Evolutionary conservation across 495 filamentous ascomycete species (phyloP).

Genomic region (Penicillium egyptiacum): DNA sequence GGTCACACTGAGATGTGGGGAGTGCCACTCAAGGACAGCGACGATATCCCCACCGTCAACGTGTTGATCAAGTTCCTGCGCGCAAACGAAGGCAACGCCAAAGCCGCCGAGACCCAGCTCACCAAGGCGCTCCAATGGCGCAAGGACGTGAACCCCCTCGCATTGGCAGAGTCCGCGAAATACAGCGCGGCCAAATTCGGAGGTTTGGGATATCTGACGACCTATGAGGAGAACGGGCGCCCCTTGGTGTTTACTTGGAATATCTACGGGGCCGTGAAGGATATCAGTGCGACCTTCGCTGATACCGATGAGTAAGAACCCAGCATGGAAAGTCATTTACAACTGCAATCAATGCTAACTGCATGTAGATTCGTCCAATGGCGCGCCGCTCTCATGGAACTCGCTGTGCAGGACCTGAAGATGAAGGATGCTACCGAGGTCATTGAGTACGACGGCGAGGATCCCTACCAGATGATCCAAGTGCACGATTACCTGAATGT

Average conservation of each 20-base stretch:
- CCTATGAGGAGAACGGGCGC: slow-evolving; percentile 45
- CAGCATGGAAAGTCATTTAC: background rate
- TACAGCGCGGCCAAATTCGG: slow-evolving; percentile 53
- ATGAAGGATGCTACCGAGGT: slow-evolving; percentile 63
- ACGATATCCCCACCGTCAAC: slow-evolving; percentile 70
- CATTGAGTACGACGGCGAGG: slow-evolving; percentile 70
- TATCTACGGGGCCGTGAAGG: slow-evolving; percentile 79
- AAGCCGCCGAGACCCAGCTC: slow-evolving; percentile 71
- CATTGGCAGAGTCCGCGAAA: slow-evolving; percentile 40
- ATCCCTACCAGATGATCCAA: slow-evolving; percentile 85
- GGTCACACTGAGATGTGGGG: slow-evolving; percentile 78
- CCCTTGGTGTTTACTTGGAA: slow-evolving; percentile 70
- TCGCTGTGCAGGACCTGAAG: slow-evolving; percentile 67
- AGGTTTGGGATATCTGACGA: slow-evolving; percentile 56
- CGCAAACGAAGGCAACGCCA: slow-evolving; percentile 75
- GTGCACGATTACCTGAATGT: slow-evolving; percentile 87
- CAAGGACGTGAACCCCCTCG: slow-evolving; percentile 56
- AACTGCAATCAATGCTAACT: background rate
- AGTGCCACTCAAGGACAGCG: slow-evolving; percentile 54
- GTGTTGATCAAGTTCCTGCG: slow-evolving; percentile 89
- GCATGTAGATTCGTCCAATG: slow-evolving; percentile 71
- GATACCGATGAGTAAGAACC: slow-evolving; percentile 67
- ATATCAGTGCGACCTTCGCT: slow-evolving; percentile 69
- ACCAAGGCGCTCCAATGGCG: slow-evolving; percentile 78
- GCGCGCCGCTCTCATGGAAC: slow-evolving; percentile 85